Evolutionary conservation across 2,329 filamentous ascomycete genomes (phyloP).

Genomic region (Phaeosphaeriaceae sp.): DNA sequence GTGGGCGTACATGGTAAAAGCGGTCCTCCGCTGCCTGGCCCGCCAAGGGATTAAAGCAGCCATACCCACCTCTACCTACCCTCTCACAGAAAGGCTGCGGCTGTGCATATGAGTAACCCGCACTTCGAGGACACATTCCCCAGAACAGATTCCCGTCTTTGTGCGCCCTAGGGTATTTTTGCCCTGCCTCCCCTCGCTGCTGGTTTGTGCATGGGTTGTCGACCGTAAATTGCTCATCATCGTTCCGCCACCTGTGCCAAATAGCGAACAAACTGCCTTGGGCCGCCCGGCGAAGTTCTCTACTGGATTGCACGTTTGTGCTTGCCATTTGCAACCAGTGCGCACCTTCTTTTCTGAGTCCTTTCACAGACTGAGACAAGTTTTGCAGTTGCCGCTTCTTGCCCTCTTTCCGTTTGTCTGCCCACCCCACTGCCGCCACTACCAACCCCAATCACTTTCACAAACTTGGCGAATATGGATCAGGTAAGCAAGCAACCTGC

Average conservation of each 20-base stretch:
- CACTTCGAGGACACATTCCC: not conserved
- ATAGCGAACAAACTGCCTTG: conserved; percentile 17
- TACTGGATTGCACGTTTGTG: no score
- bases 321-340: conserved; percentile 28
- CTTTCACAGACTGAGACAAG: not conserved
- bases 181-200: conserved; percentile 7
- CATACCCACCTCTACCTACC: not conserved
- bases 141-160: conserved; percentile 6
- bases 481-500: conserved; percentile 42
- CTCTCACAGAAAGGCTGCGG: not conserved
- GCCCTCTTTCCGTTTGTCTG: conserved; percentile 14
- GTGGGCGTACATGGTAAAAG: not conserved
- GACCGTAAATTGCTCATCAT: conserved; percentile 24
- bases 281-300: no score
- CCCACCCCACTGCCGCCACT: conserved; percentile 21
- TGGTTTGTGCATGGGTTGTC: conserved; percentile 4
- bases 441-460: conserved; percentile 17
- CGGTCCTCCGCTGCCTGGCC: conserved; percentile 1
- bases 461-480: conserved; percentile 32
- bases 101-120: not conserved
- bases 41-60: not conserved
- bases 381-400: conserved; percentile 13
- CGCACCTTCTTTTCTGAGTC: conserved; percentile 13
- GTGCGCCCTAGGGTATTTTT: conserved; percentile 8
- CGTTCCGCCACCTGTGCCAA: conserved; percentile 46